A percentile compares a stretch with the other conserved stretches of the same genome.
These are phyloP conservation scores for Chenopodium formosanum DNA, from an alignment of 148 eudicot species.

Conservation along the genomic window DNA sequence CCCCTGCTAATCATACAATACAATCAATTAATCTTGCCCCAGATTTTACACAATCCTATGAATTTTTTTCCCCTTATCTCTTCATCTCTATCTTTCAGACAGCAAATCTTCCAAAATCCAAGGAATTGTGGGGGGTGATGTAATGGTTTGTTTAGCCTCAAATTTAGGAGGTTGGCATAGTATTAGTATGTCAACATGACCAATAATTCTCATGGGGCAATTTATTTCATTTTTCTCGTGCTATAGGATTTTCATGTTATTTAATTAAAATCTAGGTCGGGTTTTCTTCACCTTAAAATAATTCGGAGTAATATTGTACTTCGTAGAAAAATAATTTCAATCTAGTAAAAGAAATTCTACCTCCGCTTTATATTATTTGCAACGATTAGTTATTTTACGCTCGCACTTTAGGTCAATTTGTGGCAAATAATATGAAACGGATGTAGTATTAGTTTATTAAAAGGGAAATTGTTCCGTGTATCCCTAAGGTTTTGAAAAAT, in stretches of 20 bases:
- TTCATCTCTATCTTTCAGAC: neutral
- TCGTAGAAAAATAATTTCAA: no score
- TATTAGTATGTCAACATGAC: neutral
- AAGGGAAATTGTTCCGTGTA: no score
- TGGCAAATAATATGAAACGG: no score
- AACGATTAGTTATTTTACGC: no score
- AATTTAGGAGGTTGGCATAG: constrained; percentile 26
- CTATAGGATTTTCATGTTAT: neutral
- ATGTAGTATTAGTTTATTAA: no score
- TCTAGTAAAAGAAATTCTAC: no score
- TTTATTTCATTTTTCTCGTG: neutral
- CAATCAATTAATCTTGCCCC: neutral
- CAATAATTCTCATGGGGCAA: neutral
- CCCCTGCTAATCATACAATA: constrained; percentile 30
- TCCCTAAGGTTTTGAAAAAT: no score
- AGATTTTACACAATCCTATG: constrained; percentile 3
- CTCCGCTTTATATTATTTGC: no score
- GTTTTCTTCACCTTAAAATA: no score
- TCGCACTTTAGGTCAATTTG: no score
- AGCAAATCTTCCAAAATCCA: constrained; percentile 27
- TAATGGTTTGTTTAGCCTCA: constrained; percentile 7
- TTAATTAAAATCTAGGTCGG: neutral
- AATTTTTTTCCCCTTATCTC: neutral
- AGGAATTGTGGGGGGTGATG: constrained; percentile 27
- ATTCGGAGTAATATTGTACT: no score